Evolutionary conservation across 805 yeast genomes (phyloP), one percentile per base, ranked within the genome.

Genomic region (Sungouiella blattae): DNA sequence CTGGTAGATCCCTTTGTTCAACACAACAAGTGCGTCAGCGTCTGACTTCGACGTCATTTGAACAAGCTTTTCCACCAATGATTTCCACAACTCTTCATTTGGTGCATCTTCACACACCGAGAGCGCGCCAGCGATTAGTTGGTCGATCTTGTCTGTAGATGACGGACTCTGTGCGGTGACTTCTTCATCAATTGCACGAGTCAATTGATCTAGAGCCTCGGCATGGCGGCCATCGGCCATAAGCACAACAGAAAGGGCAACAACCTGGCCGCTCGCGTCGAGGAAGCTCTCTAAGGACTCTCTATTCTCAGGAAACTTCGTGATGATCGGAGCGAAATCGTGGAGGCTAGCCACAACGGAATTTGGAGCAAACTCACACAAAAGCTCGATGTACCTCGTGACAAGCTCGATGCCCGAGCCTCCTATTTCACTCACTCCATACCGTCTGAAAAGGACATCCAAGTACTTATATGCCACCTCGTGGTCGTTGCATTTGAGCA

Each of bases 391-490:
- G 35, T 57, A 67, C 7, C 43, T 47, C 17, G 49, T 35, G 1
- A 49, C 47, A 1, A 48, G 30, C 3, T 39, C 18, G 8, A 13
- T 30, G 27, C 24, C 29, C 3, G 23, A 15, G 6, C 11, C 14
- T 1, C 36, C 43, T 9, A 26, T 18, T 13, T 26, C 12, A 3
- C 31, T 33, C 13, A 15, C 4, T 4, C 28, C 35, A n/a, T 15
- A 11, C 9, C 26, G 34, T 13, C 15, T 23, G 40, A 63, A 58
- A n/a, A 71, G 41, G 1, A 44, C 32, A 1, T 40, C 40, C 26
- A 73, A 47, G 41, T 71, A 74, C 18, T 47, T 36, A 39, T 41
- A 70, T 23, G 54, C 53, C 9, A 58, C 18, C 6, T 22, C 12
- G 0, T 27, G 36, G 29, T 56, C 62, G 8, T 55, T 33, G 16